A percentile compares a stretch with the other conserved stretches of the same genome.
phyloP scores from a whole-genome alignment of 1,139 yeast genomes.

The Yamadazyma atmosphaerica region DNA sequence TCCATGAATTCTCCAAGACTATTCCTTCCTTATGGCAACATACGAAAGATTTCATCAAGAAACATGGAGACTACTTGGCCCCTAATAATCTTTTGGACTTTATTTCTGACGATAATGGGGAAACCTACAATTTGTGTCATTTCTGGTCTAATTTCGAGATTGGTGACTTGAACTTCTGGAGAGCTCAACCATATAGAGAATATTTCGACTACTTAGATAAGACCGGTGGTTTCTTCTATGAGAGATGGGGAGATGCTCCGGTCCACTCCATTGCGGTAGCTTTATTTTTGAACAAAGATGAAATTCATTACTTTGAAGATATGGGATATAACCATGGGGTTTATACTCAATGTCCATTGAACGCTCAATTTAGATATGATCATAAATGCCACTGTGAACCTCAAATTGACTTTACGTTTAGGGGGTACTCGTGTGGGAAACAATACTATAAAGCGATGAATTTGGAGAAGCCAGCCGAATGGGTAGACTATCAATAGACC shows the following conservation, averaged over 20 bases:
- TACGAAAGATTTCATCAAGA: slow-evolving; percentile 48
- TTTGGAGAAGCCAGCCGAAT: slow-evolving; percentile 44
- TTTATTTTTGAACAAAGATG: slow-evolving; percentile 59
- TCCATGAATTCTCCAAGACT: slow-evolving; percentile 58
- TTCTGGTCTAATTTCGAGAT: slow-evolving; percentile 94
- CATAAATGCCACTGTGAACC: slow-evolving; percentile 54
- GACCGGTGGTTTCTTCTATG: slow-evolving; percentile 88
- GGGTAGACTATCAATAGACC: slow-evolving; percentile 27
- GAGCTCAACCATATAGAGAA: slow-evolving; percentile 61
- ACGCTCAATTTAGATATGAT: slow-evolving; percentile 39
- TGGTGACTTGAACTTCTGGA: slow-evolving; percentile 75
- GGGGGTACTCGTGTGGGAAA: slow-evolving; percentile 55
- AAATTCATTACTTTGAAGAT: slow-evolving; percentile 77
- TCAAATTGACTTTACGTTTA: slow-evolving; percentile 51
- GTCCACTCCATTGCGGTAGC: slow-evolving; percentile 85
- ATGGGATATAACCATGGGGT: slow-evolving; percentile 80
- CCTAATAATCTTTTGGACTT: slow-evolving; percentile 50
- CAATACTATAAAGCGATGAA: slow-evolving; percentile 48
- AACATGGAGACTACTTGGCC: slow-evolving; percentile 47
- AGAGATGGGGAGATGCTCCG: slow-evolving; percentile 97
- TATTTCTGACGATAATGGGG: slow-evolving; percentile 60
- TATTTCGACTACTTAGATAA: slow-evolving; percentile 73
- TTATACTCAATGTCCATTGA: slow-evolving; percentile 58
- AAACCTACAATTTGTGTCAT: slow-evolving; percentile 76
- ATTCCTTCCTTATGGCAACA: slow-evolving; percentile 61